These are phyloP conservation scores for Truncatella angustata DNA, from an alignment of 2,329 filamentous ascomycete genomes.

Conservation along the genomic window DNA sequence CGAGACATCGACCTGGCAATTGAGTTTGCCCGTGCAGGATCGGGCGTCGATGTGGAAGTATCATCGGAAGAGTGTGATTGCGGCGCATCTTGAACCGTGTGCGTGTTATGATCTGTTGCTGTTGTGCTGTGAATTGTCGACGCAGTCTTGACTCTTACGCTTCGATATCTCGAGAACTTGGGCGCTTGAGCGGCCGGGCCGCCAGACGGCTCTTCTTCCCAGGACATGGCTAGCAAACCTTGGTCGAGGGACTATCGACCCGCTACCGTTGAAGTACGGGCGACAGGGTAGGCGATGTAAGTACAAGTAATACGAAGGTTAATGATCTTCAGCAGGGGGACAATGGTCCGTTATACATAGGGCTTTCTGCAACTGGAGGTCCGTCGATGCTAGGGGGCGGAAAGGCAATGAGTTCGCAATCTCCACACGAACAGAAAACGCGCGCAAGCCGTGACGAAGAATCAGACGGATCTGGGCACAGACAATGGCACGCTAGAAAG, in stretches of 20 bases:
- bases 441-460: conserved; percentile 2
- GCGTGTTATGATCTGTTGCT: conserved; percentile 12
- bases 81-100: conserved; percentile 14
- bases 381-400: not conserved
- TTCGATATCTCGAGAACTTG: conserved; percentile 33
- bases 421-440: conserved; percentile 4
- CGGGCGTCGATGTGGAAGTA: not conserved
- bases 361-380: not conserved
- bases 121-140: conserved; percentile 22
- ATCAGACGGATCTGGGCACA: not conserved
- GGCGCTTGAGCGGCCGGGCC: conserved; percentile 14
- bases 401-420: conserved; percentile 6
- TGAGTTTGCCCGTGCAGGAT: conserved; percentile 20
- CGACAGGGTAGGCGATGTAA: not conserved
- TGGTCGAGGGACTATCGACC: conserved; percentile 2
- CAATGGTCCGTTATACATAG: not conserved
- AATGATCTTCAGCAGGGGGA: conserved; percentile 11
- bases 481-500: conserved; percentile 2
- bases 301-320: not conserved
- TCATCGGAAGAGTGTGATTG: conserved; percentile 9
- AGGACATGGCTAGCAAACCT: conserved; percentile 8
- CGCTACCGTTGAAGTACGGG: not conserved
- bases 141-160: conserved; percentile 28
- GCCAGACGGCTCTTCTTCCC: conserved; percentile 2
- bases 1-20: conserved; percentile 33